Base-by-base conservation (phyloP, 2,329 filamentous ascomycete species). In the Bipolaris sorokiniana region DNA sequence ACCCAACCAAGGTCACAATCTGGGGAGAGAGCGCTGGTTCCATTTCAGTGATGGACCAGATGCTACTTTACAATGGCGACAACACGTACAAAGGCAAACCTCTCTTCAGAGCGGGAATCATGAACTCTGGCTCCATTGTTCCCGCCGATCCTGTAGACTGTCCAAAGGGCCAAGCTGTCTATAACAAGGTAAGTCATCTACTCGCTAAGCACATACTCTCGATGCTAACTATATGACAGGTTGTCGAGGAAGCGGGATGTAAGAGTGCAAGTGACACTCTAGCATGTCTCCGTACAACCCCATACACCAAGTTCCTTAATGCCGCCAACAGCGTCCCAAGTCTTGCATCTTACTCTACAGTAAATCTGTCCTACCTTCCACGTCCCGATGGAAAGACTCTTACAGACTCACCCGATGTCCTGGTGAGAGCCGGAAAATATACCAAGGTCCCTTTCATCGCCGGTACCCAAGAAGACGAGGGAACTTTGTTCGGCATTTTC, bases 401-500 rank as follows among this genome's bases (percentile, higher is more conserved):
- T 7, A 82, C 85, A 0, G 79, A 83, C 2, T 89, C 85, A 5
- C 87, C 89, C 0, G 89, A 93, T 0, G 52, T 82, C 0, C 78
- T 90, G 4, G 77, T 83, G 1, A 53, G 64, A 2, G 66, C 72
- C 0, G 86, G 87, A 13, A 81, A 81, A 59, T 88, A 85, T 61
- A 82, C 86, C 7, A 80, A 81, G 11, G 83, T 88, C 0, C 86
- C 86, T 2, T 82, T 88, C 69, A 88, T 89, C 54, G 83, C 90
- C 37, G 90, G 90, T 40, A 84, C 91, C 69, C 89, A 92, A 74
- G 90, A 93, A 78, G 90, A 94, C 69, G 90, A 94, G 74, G 90
- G 90, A 16, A 92, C 90, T 0, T 75, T 93, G 1, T 92, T 93
- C 70, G 81, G 87, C 5, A 79, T 93, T 33, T 88, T 88, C 72